Percentiles rank a stretch among this genome's conserved stretches.
Conservation (phyloP, 441 rosid genomes). For the Aleurites moluccanus region DNA sequence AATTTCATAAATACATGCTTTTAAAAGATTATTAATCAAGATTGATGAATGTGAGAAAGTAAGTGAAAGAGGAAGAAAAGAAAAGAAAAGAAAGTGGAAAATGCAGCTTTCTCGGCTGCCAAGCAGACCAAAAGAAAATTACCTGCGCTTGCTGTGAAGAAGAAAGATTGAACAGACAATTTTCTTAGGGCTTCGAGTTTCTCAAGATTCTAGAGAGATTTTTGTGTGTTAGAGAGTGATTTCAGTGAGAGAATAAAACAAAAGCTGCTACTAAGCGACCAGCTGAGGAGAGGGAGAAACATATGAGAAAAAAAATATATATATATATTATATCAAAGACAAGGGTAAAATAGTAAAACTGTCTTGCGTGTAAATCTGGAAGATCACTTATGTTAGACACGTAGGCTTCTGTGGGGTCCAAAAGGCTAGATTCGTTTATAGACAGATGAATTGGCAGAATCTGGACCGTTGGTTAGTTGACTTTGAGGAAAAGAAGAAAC, state of each 20-base stretch:
- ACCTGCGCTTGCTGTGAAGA: not conserved
- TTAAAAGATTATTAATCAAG: not conserved
- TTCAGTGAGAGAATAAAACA: not conserved
- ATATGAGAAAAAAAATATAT: not conserved
- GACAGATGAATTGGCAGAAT: not conserved
- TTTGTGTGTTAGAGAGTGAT: not conserved
- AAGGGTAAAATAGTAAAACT: not conserved
- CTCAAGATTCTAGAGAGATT: not conserved
- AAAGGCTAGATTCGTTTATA: not conserved
- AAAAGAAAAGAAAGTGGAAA: not conserved
- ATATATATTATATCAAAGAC: too few relatives aligned
- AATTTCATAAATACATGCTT: not conserved
- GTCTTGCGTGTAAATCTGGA: not conserved
- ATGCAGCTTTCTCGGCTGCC: not conserved
- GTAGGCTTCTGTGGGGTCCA: not conserved
- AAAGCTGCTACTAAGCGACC: not conserved
- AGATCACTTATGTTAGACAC: not conserved
- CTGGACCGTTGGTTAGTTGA: conserved; percentile 5
- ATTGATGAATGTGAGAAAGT: too few relatives aligned
- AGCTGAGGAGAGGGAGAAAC: too few relatives aligned
- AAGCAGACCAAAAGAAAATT: not conserved
- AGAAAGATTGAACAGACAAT: not conserved
- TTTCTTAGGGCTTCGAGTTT: not conserved
- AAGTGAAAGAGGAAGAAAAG: not conserved
- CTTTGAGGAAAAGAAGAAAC: not conserved